These are phyloP conservation scores for Hanseniaspora valbyensis DNA, from an alignment of 805 yeast species.

Conservation along the genomic window DNA sequence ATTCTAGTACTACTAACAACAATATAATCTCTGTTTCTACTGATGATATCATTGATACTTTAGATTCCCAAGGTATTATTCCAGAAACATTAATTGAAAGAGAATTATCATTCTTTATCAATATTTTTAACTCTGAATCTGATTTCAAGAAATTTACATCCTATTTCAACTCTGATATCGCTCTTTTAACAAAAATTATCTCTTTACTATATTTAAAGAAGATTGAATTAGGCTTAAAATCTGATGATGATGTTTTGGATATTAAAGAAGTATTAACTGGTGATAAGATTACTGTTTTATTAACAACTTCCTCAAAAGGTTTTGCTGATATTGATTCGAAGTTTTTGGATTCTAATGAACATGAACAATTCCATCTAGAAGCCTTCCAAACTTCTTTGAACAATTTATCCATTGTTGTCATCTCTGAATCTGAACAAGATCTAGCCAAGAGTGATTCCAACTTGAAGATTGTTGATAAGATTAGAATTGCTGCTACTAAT, in stretches of 20 bases:
- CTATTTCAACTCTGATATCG: not conserved
- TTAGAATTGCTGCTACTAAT: not conserved
- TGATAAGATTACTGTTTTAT: not conserved
- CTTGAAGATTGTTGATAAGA: slow-evolving; percentile 31
- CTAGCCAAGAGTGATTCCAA: slow-evolving; percentile 32
- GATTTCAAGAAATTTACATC: not conserved
- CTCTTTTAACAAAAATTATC: slow-evolving; percentile 71
- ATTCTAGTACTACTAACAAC: slow-evolving; percentile 62
- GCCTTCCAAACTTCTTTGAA: slow-evolving; percentile 35
- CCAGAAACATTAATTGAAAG: slow-evolving; percentile 77
- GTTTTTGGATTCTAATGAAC: slow-evolving; percentile 57
- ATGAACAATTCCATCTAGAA: slow-evolving; percentile 65
- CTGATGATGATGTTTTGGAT: slow-evolving; percentile 20
- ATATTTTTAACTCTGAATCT: slow-evolving; percentile 47
- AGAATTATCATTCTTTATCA: slow-evolving; percentile 86
- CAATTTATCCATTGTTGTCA: slow-evolving; percentile 27
- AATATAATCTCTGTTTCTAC: slow-evolving; percentile 72
- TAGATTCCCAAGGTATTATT: slow-evolving; percentile 76
- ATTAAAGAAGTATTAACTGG: not conserved
- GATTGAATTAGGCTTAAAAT: slow-evolving; percentile 69
- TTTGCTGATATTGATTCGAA: slow-evolving; percentile 81
- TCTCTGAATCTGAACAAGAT: slow-evolving; percentile 67
- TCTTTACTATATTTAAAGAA: slow-evolving; percentile 87
- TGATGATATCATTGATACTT: slow-evolving; percentile 65
- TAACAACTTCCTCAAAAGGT: slow-evolving; percentile 56